Conservation (phyloP, 2,329 filamentous ascomycete species). For the Orbilia ellipsospora region DNA sequence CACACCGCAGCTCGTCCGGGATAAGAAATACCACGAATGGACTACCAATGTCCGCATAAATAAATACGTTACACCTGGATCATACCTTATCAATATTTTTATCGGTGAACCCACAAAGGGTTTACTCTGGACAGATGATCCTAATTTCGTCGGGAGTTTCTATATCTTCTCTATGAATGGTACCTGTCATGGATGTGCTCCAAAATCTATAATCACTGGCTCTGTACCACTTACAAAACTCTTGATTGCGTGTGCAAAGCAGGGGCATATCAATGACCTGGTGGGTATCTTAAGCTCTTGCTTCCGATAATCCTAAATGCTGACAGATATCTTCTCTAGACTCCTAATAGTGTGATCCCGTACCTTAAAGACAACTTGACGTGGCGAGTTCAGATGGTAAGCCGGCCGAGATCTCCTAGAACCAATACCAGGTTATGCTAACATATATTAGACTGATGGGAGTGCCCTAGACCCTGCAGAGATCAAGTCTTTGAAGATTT, state of each 20-base stretch:
- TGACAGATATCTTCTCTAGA: conserved; percentile 3
- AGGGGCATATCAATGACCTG: conserved; percentile 29
- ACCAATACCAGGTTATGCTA: not conserved
- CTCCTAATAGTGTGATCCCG: conserved; percentile 30
- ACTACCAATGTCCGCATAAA: conserved; percentile 44
- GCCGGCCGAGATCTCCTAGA: not conserved
- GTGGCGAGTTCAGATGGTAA: conserved; percentile 43
- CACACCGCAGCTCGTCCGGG: conserved; percentile 3
- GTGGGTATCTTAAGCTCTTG: conserved; percentile 8
- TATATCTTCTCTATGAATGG: conserved; percentile 48
- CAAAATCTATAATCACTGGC: conserved; percentile 35
- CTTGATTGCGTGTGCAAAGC: conserved; percentile 32
- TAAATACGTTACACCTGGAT: conserved; percentile 26
- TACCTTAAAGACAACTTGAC: conserved; percentile 35
- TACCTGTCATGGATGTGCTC: conserved; percentile 27
- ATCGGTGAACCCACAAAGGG: conserved; percentile 28
- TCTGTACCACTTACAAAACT: conserved; percentile 37
- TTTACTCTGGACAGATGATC: conserved; percentile 37
- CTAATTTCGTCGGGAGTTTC: conserved; percentile 45
- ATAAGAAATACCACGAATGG: conserved; percentile 50
- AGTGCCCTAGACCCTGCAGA: conserved; percentile 22
- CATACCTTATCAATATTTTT: conserved; percentile 44
- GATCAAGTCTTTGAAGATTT: conserved; percentile 39
- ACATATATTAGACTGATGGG: conserved; percentile 12
- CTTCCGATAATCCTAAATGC: not conserved